Base-by-base conservation (phyloP, 495 filamentous ascomycete genomes). In the Viridothelium virens region DNA sequence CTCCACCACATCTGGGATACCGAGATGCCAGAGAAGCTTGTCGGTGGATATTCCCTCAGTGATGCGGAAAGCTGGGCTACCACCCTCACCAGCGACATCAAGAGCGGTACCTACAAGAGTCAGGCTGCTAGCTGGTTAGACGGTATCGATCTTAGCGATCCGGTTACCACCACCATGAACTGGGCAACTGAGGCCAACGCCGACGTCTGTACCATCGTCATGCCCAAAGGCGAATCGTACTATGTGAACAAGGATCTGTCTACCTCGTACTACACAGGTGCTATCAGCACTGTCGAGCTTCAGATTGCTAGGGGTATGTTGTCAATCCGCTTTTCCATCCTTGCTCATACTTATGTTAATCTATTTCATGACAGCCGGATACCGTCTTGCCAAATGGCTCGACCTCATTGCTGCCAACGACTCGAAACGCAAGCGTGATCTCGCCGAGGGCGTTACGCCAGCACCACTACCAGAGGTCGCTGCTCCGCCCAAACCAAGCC, bases 131-230 rank as follows among this genome's bases (percentile, higher is more conserved):
- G 67, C 16, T 89, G 87, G 87, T 62, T 82, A 6, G 66, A 71
- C 31, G 82, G 79, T 6, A 69, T 87, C 14, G 79, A 84, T 62
- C 70, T 85, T 25, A 68, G 72, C 2, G 78, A 83, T 59, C 78
- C 84, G 1, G 73, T 80, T 9, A 68, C 72, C 11, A 79, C 81
- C 9, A 80, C 84, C 1, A 73, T 89, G 77, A 67, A 64, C 2
- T 91, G 86, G 87, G 87, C 87, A 1, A 73, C 66, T 0, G 85
- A 89, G 73, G 77, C 81, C 2, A 91, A 91, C 71, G 70, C 68
- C 3, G 80, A 80, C 69, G 81, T 90, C 68, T 90, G 88, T 69
- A 77, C 79, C 1, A 77, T 80, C 66, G 86, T 90, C 1, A 68
- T 90, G 48, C 83, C 84, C 2, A 72, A 80, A 18, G 86, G 84